phyloP scores from a whole-genome alignment of 192 early-diverging fungal species.

The Podila horticola region DNA sequence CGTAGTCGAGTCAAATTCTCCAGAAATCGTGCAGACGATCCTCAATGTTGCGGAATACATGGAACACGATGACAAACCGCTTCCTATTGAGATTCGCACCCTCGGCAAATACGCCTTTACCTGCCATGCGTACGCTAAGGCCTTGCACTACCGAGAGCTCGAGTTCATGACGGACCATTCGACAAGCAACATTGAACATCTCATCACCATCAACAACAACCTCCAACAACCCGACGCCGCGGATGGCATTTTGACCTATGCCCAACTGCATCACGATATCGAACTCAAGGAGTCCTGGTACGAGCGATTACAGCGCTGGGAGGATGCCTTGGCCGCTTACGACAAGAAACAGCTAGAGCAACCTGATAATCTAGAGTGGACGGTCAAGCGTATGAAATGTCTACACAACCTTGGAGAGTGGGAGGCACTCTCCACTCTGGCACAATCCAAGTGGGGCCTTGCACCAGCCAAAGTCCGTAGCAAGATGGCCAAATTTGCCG shows the following conservation, averaged over 20 bases:
- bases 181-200: conserved; percentile 85
- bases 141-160: conserved; percentile 96
- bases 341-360: conserved; percentile 79
- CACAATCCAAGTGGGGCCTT: conserved; percentile 79
- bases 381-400: conserved; percentile 89
- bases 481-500: conserved; percentile 86
- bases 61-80: conserved; percentile 97
- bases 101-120: conserved; percentile 89
- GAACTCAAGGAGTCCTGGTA: conserved; percentile 93
- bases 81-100: conserved; percentile 92
- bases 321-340: conserved; percentile 90
- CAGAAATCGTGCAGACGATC: conserved; percentile 89
- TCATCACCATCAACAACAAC: conserved; percentile 94
- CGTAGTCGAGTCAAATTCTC: conserved; percentile 79
- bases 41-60: conserved; percentile 97
- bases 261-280: conserved; percentile 81
- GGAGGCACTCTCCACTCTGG: conserved; percentile 82
- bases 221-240: conserved; percentile 97
- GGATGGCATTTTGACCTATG: conserved; percentile 91
- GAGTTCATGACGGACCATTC: conserved; percentile 88
- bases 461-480: conserved; percentile 71
- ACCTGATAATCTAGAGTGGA: conserved; percentile 75
- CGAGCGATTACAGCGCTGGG: conserved; percentile 91
- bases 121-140: conserved; percentile 97
- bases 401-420: conserved; percentile 93